Evolutionary conservation across 1,284 basidiomycete species (phyloP).

Genomic region (Naganishia sp.): DNA sequence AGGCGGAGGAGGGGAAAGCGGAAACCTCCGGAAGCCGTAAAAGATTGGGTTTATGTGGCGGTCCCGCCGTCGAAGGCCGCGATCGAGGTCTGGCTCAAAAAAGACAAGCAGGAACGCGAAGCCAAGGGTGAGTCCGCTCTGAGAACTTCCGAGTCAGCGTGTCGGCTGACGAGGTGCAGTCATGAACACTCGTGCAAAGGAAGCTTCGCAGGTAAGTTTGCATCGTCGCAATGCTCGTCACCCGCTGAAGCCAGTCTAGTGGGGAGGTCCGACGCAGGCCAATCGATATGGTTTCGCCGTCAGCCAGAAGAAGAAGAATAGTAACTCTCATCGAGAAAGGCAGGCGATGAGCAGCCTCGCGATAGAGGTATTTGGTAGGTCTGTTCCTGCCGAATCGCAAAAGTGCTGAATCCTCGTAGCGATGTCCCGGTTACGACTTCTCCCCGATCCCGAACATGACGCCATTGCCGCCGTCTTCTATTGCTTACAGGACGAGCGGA

Average conservation of each 20-base stretch:
- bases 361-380: constrained; percentile 78
- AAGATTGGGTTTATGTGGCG: constrained; percentile 29
- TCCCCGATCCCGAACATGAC: constrained; percentile 73
- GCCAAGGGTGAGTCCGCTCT: constrained; percentile 34
- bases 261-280: constrained; percentile 73
- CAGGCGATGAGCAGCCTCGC: constrained; percentile 79
- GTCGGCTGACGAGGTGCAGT: background rate
- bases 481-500: constrained; percentile 60
- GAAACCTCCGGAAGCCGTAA: background rate
- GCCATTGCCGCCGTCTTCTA: constrained; percentile 72
- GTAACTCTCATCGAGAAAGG: constrained; percentile 60
- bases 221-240: too few relatives aligned
- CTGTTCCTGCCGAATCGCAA: background rate
- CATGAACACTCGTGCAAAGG: constrained; percentile 35
- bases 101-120: constrained; percentile 21
- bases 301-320: constrained; percentile 58
- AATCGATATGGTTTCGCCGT: constrained; percentile 69
- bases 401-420: constrained; percentile 54
- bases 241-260: constrained; percentile 56
- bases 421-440: constrained; percentile 63
- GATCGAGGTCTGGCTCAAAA: constrained; percentile 40
- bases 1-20: background rate
- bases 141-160: background rate
- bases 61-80: constrained; percentile 48
- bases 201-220: constrained; percentile 45